Conservation (phyloP, 495 filamentous ascomycete species). For the Penicillium canariense region DNA sequence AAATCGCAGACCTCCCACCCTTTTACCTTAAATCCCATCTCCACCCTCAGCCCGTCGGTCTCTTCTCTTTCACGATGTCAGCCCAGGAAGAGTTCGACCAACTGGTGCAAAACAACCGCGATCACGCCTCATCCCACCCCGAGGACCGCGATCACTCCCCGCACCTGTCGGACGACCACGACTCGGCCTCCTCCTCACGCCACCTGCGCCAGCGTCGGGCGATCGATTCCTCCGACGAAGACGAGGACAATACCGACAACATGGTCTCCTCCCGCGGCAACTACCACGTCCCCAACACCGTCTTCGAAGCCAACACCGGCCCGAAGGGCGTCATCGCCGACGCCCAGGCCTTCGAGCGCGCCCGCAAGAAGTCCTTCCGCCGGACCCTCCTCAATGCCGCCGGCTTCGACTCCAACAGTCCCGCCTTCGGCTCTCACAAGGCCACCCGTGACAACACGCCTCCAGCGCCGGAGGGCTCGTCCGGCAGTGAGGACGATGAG, state of each 20-base stretch:
- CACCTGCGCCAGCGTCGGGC: slow-evolving; percentile 34
- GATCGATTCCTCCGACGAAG: slow-evolving; percentile 54
- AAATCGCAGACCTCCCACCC: not conserved
- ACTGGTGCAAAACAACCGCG: slow-evolving; percentile 59
- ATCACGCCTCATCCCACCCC: slow-evolving; percentile 50
- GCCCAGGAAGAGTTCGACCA: slow-evolving; percentile 86
- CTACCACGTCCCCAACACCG: slow-evolving; percentile 55
- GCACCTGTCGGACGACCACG: slow-evolving; percentile 46
- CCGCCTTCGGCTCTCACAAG: slow-evolving; percentile 24
- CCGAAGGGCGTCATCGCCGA: slow-evolving; percentile 99
- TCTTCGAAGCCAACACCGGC: slow-evolving; percentile 84
- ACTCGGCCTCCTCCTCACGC: slow-evolving; percentile 57
- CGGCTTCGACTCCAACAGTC: slow-evolving; percentile 26
- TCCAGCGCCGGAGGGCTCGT: slow-evolving; percentile 30
- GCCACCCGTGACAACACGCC: slow-evolving; percentile 42
- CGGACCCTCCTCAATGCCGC: slow-evolving; percentile 43
- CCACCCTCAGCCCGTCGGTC: slow-evolving; percentile 4
- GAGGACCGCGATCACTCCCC: slow-evolving; percentile 56
- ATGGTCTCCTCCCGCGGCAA: slow-evolving; percentile 46
- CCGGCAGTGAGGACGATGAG: slow-evolving; percentile 61
- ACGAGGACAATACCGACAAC: slow-evolving; percentile 30
- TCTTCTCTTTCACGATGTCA: slow-evolving; percentile 51
- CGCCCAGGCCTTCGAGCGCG: slow-evolving; percentile 83
- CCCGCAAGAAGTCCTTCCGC: slow-evolving; percentile 63
- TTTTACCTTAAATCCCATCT: slow-evolving; percentile 12